Percentiles rank a stretch among this genome's conserved stretches.
Conservation (phyloP, 2,329 filamentous ascomycete genomes). For the Penicillium janthinellum region DNA sequence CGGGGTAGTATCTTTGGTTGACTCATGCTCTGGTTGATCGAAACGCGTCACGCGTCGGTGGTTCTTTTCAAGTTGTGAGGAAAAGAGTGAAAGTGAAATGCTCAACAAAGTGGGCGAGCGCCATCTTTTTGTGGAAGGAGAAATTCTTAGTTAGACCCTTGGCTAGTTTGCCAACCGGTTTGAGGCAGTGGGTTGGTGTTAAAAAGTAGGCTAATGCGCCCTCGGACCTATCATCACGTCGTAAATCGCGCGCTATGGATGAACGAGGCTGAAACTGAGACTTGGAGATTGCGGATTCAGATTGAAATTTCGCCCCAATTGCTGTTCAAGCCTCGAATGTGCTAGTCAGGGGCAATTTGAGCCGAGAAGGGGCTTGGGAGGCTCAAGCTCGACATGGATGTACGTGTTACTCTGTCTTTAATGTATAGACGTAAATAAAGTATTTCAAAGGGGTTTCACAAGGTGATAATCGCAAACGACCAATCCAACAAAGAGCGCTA, state of each 20-base stretch:
- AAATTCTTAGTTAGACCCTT: neutral
- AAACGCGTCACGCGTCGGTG: neutral
- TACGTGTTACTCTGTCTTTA: too few species aligned
- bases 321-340: neutral
- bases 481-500: too few species aligned
- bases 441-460: too few species aligned
- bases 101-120: neutral
- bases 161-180: neutral
- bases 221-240: neutral
- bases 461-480: too few species aligned
- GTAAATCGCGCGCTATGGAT: neutral
- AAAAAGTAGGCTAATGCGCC: neutral
- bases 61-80: neutral
- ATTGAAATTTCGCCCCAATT: neutral
- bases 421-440: too few species aligned
- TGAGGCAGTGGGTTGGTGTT: neutral
- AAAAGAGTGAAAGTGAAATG: neutral
- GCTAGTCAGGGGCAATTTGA: too few species aligned
- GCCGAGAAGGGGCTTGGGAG: neutral
- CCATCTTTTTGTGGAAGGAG: neutral
- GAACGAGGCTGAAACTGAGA: neutral
- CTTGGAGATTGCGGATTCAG: neutral
- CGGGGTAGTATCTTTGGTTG: neutral
- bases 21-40: neutral
- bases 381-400: neutral